Conservation (phyloP, 805 yeast genomes). For the Wickerhamomyces chambardii region DNA sequence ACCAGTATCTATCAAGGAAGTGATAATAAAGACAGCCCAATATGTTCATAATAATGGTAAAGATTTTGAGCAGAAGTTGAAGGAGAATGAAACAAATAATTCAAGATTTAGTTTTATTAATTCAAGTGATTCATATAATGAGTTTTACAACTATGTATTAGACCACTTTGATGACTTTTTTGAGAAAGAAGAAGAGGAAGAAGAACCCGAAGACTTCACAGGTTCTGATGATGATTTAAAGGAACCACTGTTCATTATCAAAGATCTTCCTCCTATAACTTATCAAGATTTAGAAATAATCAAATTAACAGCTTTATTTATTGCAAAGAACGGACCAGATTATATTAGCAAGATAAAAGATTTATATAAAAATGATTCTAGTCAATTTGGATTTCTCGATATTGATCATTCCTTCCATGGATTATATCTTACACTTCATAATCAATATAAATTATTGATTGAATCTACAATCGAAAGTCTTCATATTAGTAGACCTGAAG, state of each 20-base stretch:
- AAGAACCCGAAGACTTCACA: conserved; percentile 3
- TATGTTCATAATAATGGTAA: conserved; percentile 64
- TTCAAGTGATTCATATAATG: conserved; percentile 42
- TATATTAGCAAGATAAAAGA: conserved; percentile 32
- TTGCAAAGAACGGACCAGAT: conserved; percentile 48
- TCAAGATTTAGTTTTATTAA: conserved; percentile 58
- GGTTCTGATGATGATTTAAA: conserved; percentile 4
- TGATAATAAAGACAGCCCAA: conserved; percentile 63
- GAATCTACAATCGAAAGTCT: conserved; percentile 1
- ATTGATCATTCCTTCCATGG: conserved; percentile 50
- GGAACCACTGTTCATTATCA: conserved; percentile 6
- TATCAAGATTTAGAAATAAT: conserved; percentile 58
- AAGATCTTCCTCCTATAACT: conserved; percentile 32
- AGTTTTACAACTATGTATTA: conserved; percentile 45
- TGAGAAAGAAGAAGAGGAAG: conserved; percentile 11
- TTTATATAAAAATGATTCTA: conserved; percentile 23
- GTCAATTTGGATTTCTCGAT: conserved; percentile 63
- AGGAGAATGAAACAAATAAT: conserved; percentile 32
- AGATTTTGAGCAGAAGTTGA: conserved; percentile 50
- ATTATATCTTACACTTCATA: conserved; percentile 37
- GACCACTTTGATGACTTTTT: conserved; percentile 16
- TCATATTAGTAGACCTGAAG: conserved; percentile 9
- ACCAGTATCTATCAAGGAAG: conserved; percentile 37
- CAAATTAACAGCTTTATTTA: conserved; percentile 62
- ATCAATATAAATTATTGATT: conserved; percentile 40